phyloP scores from a whole-genome alignment of 169 alveolate genomes.

The Plasmodium fragile region DNA sequence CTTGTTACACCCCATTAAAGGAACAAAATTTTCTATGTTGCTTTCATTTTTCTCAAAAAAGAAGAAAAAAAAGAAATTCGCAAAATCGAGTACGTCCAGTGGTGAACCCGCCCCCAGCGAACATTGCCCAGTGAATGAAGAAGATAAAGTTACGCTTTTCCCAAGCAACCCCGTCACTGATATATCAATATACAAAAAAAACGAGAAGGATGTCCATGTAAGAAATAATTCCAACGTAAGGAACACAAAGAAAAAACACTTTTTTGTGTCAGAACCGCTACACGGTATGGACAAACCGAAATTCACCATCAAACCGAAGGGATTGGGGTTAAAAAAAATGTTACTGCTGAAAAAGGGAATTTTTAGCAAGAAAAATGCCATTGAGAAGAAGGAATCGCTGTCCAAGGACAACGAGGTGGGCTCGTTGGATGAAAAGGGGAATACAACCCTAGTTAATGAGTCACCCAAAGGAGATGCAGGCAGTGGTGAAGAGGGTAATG shows the following conservation, averaged over 20 bases:
- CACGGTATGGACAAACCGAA: constrained; percentile 73
- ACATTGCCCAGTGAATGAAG: not conserved
- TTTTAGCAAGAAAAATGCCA: constrained; percentile 1
- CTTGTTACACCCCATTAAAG: constrained; percentile 1
- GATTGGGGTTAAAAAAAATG: constrained; percentile 32
- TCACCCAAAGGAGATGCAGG: not conserved
- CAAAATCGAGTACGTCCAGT: not conserved
- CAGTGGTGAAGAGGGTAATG: not conserved
- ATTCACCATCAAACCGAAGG: constrained; percentile 19
- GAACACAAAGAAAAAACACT: not conserved
- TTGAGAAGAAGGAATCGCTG: constrained; percentile 1
- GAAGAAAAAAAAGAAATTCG: constrained; percentile 3
- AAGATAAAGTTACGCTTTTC: not conserved
- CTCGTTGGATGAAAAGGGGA: not conserved
- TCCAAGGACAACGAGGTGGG: not conserved
- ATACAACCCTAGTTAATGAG: not conserved
- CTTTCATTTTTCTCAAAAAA: constrained; percentile 51
- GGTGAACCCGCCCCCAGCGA: not conserved
- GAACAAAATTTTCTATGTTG: constrained; percentile 9
- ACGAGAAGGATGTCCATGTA: not conserved
- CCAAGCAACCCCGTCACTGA: not conserved
- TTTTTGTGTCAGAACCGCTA: constrained; percentile 24
- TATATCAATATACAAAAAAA: not conserved
- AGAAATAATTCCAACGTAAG: not conserved
- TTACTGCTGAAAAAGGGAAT: constrained; percentile 7